Percentiles rank a stretch among this genome's conserved stretches.
Evolutionary conservation across 176 grass and related monocot species (phyloP).

Genomic region (Rhipidocladum racemiflorum): DNA sequence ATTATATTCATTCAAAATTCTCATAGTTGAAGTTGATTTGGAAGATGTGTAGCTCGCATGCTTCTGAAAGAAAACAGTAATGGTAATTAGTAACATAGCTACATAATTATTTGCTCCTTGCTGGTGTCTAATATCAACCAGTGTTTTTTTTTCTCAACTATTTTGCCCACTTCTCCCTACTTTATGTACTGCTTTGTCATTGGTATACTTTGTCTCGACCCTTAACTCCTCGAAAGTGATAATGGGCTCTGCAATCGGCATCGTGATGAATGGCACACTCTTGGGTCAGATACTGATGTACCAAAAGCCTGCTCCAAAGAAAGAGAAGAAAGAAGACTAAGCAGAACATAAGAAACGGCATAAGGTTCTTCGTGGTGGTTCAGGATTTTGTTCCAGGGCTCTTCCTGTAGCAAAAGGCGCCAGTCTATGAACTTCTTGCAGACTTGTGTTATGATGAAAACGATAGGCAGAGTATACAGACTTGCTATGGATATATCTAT

Average conservation of each 20-base stretch:
- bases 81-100: background rate
- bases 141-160: background rate
- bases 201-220: background rate
- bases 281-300: conserved; percentile 76
- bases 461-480: background rate
- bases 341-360: background rate
- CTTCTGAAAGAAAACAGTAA: background rate
- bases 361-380: background rate
- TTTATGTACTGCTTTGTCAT: background rate
- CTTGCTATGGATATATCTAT: background rate
- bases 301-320: conserved; percentile 54
- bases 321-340: conserved; percentile 87
- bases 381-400: background rate
- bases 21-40: conserved; percentile 20
- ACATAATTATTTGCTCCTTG: background rate
- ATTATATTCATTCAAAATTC: background rate
- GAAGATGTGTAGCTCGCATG: background rate
- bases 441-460: background rate
- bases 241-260: conserved; percentile 76
- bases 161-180: background rate
- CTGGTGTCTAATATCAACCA: background rate
- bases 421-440: conserved; percentile 2
- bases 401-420: background rate
- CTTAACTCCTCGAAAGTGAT: conserved; percentile 78
- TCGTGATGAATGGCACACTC: conserved; percentile 78